A percentile compares a stretch with the other conserved stretches of the same genome.
These are phyloP conservation scores for Malassezia nana DNA, from an alignment of 1,284 basidiomycete species.

Conservation along the genomic window DNA sequence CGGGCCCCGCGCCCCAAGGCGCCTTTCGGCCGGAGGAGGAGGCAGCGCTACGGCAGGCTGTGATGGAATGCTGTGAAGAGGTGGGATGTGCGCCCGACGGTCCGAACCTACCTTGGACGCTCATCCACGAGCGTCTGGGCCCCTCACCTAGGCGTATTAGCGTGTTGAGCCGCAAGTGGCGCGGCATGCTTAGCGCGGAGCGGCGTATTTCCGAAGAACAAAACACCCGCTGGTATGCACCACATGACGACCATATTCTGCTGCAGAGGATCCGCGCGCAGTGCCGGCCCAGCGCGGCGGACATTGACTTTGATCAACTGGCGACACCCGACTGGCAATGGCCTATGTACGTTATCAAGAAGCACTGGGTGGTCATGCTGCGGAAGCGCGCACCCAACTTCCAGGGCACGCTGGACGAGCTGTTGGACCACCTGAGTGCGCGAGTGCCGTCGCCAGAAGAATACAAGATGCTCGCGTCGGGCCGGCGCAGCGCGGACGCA, in stretches of 20 bases:
- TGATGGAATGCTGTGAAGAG: constrained; percentile 14
- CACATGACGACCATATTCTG: constrained; percentile 18
- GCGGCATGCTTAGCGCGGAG: constrained; percentile 20
- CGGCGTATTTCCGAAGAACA: constrained; percentile 14
- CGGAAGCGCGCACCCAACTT: constrained; percentile 13
- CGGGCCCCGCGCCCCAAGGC: constrained; percentile 10
- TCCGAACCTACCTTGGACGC: constrained; percentile 19
- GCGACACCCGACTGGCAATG: constrained; percentile 17
- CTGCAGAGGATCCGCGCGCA: constrained; percentile 15
- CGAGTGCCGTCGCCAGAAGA: constrained; percentile 14
- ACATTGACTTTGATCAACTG: constrained; percentile 18
- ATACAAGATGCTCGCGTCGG: constrained; percentile 18
- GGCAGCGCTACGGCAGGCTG: constrained; percentile 11
- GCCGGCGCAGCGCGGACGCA: constrained; percentile 5
- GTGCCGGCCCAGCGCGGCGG: constrained; percentile 8
- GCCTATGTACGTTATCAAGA: constrained; percentile 19
- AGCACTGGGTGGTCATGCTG: constrained; percentile 19
- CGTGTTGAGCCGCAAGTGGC: constrained; percentile 19
- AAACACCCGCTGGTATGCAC: constrained; percentile 18
- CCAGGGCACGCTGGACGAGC: constrained; percentile 10
- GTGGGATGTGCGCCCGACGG: constrained; percentile 15
- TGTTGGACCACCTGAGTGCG: constrained; percentile 8
- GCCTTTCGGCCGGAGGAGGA: constrained; percentile 16
- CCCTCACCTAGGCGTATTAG: constrained; percentile 17
- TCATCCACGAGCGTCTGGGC: constrained; percentile 19